phyloP scores from a whole-genome alignment of 139 green algal genomes.

The Micromonas pusilla region DNA sequence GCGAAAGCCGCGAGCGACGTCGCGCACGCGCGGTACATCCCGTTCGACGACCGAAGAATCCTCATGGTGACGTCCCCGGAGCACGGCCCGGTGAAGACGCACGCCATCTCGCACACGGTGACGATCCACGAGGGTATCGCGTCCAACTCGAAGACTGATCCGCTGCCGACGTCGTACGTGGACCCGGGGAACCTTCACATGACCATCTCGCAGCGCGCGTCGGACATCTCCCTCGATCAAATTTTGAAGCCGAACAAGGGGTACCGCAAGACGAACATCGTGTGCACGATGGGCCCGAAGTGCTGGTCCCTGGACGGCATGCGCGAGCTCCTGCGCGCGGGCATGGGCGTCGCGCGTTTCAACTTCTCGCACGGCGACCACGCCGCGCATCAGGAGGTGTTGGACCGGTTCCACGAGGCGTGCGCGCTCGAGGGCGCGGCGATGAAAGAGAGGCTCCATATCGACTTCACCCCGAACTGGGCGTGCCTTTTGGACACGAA shows the following conservation, averaged over 20 bases:
- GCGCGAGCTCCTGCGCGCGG: neutral
- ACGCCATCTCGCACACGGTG: neutral
- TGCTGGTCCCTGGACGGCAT: neutral
- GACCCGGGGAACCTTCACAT: neutral
- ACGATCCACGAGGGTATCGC: neutral
- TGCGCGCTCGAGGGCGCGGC: conserved; percentile 19
- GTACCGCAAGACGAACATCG: conserved; percentile 46
- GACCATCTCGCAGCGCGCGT: neutral
- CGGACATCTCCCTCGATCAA: neutral
- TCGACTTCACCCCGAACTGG: conserved; percentile 19
- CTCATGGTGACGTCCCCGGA: neutral
- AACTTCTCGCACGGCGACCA: conserved; percentile 36
- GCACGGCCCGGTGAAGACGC: neutral
- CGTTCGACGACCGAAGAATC: neutral
- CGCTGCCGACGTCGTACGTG: neutral
- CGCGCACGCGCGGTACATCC: neutral
- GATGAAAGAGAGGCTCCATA: neutral
- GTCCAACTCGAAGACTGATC: neutral
- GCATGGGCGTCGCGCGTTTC: neutral
- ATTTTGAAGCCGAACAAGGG: neutral
- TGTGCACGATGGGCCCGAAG: conserved; percentile 47
- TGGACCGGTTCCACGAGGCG: conserved; percentile 30
- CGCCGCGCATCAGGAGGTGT: conserved; percentile 48
- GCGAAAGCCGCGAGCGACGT: neutral
- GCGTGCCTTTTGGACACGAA: conserved; percentile 54